Evolutionary conservation across 805 yeast species (phyloP).

Genomic region (Myxozyma lipomycoides): DNA sequence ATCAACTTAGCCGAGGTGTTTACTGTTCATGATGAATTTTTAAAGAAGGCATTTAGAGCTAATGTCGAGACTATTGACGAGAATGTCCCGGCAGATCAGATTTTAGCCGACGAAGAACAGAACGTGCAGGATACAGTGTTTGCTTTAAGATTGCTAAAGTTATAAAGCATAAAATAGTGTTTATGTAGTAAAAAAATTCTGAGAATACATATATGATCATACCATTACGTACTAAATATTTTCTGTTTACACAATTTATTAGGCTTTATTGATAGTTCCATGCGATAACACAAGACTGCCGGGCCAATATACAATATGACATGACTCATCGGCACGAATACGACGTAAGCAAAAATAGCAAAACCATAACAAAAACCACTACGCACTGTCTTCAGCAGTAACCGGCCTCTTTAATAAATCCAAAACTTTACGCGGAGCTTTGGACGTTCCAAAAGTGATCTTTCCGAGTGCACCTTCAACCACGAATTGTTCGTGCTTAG

Average conservation of each 20-base stretch:
- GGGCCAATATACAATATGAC: too few species aligned
- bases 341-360: too few species aligned
- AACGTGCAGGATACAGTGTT: slow-evolving; percentile 39
- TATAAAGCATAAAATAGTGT: slow-evolving; percentile 13
- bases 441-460: slow-evolving; percentile 71
- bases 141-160: slow-evolving; percentile 26
- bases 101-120: slow-evolving; percentile 87
- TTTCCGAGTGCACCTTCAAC: slow-evolving; percentile 87
- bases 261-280: too few species aligned
- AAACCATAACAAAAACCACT: too few species aligned
- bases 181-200: background rate
- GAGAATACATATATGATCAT: too few species aligned
- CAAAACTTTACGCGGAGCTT: slow-evolving; percentile 82
- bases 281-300: too few species aligned
- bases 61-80: slow-evolving; percentile 50
- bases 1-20: slow-evolving; percentile 62
- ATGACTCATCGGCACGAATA: too few species aligned
- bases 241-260: too few species aligned
- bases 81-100: slow-evolving; percentile 44
- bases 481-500: slow-evolving; percentile 57
- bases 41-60: slow-evolving; percentile 71
- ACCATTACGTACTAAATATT: too few species aligned
- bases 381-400: background rate
- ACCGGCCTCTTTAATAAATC: slow-evolving; percentile 39
- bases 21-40: slow-evolving; percentile 58